Conservation (phyloP, 345 rosid species). For the Salix udensis region DNA sequence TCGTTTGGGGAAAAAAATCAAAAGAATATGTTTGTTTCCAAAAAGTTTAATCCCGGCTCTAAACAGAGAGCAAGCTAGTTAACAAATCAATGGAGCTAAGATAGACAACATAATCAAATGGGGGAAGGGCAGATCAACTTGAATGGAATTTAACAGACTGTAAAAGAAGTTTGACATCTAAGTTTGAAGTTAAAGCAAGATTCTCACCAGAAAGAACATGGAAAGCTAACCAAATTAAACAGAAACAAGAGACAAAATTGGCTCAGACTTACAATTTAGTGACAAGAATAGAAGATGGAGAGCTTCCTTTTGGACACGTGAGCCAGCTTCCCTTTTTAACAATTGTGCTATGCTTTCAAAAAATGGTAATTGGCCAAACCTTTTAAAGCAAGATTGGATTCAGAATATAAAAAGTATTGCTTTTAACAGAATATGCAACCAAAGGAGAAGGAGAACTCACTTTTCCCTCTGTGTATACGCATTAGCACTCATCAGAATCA, state of each 20-base stretch:
- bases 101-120: not conserved
- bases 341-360: slow-evolving; percentile 51
- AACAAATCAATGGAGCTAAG: not conserved
- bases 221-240: not conserved
- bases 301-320: slow-evolving; percentile 61
- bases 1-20: not conserved
- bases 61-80: not conserved
- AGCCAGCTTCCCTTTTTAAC: slow-evolving; percentile 53
- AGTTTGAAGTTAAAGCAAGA: not conserved
- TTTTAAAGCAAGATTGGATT: slow-evolving; percentile 25
- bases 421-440: not conserved
- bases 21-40: not conserved
- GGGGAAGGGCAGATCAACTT: not conserved
- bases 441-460: slow-evolving; percentile 40
- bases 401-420: not conserved
- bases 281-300: slow-evolving; percentile 56
- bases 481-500: slow-evolving; percentile 55
- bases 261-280: slow-evolving; percentile 58
- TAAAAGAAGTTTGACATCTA: not conserved
- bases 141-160: not conserved
- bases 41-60: not conserved
- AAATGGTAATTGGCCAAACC: slow-evolving; percentile 46
- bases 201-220: not conserved
- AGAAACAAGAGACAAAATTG: slow-evolving; percentile 4
- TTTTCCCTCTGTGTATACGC: slow-evolving; percentile 58